phyloP scores from a whole-genome alignment of 163 green algal genomes.

The Picocystis sp. region DNA sequence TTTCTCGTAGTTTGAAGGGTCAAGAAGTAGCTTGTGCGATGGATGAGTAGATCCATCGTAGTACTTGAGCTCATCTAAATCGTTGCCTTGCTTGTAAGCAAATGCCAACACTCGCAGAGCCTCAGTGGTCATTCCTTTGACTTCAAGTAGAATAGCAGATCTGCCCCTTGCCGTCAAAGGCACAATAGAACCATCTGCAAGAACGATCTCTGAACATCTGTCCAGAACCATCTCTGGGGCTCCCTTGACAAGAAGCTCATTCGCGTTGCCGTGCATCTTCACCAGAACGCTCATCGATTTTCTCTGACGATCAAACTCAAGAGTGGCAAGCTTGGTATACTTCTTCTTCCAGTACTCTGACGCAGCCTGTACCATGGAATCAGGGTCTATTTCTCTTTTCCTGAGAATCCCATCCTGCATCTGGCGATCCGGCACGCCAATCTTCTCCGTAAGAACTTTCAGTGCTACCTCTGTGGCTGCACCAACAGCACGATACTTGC shows the following conservation, averaged over 20 bases:
- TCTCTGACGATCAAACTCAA: slow-evolving; percentile 93
- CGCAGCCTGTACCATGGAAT: too few species aligned
- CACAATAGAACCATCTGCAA: slow-evolving; percentile 55
- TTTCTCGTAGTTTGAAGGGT: slow-evolving; percentile 36
- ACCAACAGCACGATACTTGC: slow-evolving; percentile 41
- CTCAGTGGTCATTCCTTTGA: slow-evolving; percentile 53
- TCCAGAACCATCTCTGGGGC: slow-evolving; percentile 84
- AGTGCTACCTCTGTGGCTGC: slow-evolving; percentile 71
- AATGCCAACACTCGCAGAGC: slow-evolving; percentile 73
- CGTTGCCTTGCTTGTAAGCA: slow-evolving; percentile 35
- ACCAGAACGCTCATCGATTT: slow-evolving; percentile 91
- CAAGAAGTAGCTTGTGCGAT: slow-evolving; percentile 36
- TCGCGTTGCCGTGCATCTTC: slow-evolving; percentile 29
- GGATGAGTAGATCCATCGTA: slow-evolving; percentile 35
- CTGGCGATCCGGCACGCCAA: slow-evolving; percentile 40
- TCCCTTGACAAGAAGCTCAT: slow-evolving; percentile 33
- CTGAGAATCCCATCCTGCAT: not conserved
- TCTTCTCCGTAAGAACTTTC: slow-evolving; percentile 78
- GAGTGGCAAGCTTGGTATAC: slow-evolving; percentile 39
- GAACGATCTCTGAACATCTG: slow-evolving; percentile 56
- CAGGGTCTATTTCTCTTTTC: not conserved
- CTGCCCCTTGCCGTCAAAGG: slow-evolving; percentile 24
- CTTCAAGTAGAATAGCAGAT: slow-evolving; percentile 16
- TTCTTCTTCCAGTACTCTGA: not conserved
- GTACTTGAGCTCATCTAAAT: slow-evolving; percentile 28